These are phyloP conservation scores for Paraphaeosphaeria minitans DNA, from an alignment of 2,329 filamentous ascomycete genomes.

Conservation along the genomic window DNA sequence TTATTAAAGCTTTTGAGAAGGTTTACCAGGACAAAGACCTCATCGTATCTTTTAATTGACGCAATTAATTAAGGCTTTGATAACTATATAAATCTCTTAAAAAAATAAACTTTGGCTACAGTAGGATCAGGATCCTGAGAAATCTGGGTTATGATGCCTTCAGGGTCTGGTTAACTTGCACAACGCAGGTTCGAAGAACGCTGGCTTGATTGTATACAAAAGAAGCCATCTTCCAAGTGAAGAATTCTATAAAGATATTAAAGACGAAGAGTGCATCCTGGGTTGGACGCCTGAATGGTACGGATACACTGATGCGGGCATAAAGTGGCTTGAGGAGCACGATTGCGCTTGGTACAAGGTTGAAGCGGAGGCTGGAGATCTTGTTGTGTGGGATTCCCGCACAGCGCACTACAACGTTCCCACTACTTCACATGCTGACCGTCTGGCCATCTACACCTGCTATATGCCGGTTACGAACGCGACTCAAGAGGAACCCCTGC, in stretches of 20 bases:
- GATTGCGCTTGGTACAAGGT: slow-evolving; percentile 50
- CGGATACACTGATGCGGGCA: slow-evolving; percentile 39
- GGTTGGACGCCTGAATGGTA: slow-evolving; percentile 43
- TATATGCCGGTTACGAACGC: slow-evolving; percentile 45
- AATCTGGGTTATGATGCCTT: slow-evolving; percentile 57
- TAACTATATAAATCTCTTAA: slow-evolving; percentile 30
- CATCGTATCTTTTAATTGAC: slow-evolving; percentile 49
- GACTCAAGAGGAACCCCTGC: slow-evolving; percentile 38
- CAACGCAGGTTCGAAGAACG: slow-evolving; percentile 45
- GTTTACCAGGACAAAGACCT: slow-evolving; percentile 46
- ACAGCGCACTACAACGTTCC: slow-evolving; percentile 45
- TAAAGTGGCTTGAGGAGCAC: slow-evolving; percentile 50
- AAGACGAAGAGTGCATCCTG: slow-evolving; percentile 34
- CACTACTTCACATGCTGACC: slow-evolving; percentile 31
- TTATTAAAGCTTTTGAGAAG: slow-evolving; percentile 44
- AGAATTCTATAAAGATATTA: slow-evolving; percentile 35
- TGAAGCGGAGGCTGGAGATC: slow-evolving; percentile 50
- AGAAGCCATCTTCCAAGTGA: slow-evolving; percentile 38
- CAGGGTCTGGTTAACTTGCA: slow-evolving; percentile 58
- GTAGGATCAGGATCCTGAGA: slow-evolving; percentile 30
- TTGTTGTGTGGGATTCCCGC: slow-evolving; percentile 52
- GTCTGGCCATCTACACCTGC: slow-evolving; percentile 44
- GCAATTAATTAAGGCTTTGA: slow-evolving; percentile 46
- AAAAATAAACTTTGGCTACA: slow-evolving; percentile 45
- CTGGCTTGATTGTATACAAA: slow-evolving; percentile 44